These are phyloP conservation scores for Penicillium fuscoglaucum DNA, from an alignment of 2,329 filamentous ascomycete species.

Conservation along the genomic window DNA sequence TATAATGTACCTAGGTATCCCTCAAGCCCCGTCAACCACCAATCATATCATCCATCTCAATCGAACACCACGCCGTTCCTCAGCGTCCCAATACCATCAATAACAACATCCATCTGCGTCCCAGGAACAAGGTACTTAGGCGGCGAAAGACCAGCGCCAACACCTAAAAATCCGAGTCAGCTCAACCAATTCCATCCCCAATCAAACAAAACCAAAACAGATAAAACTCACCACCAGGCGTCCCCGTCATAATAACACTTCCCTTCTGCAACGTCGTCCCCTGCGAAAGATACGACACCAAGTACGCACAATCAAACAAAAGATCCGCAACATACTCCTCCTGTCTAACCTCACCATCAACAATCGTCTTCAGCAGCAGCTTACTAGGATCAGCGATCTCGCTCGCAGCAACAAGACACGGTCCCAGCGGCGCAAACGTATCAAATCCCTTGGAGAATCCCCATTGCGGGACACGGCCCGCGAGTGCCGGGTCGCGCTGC, in stretches of 20 bases:
- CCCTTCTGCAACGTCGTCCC: slow-evolving; percentile 50
- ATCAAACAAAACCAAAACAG: not conserved
- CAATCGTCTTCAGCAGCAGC: slow-evolving; percentile 48
- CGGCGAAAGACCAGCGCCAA: slow-evolving; percentile 48
- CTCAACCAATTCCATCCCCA: not conserved
- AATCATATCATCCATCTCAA: not conserved
- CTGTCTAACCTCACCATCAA: slow-evolving; percentile 54
- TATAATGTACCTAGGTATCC: not conserved
- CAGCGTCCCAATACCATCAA: slow-evolving; percentile 45
- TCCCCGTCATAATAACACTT: slow-evolving; percentile 54
- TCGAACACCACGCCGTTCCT: slow-evolving; percentile 37
- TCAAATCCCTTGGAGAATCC: slow-evolving; percentile 60
- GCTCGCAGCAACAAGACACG: slow-evolving; percentile 47
- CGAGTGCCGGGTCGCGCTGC: slow-evolving; percentile 52
- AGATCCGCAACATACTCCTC: slow-evolving; percentile 43
- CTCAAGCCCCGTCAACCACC: not conserved
- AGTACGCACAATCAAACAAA: slow-evolving; percentile 46
- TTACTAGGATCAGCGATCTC: slow-evolving; percentile 47
- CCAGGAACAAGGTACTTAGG: slow-evolving; percentile 43
- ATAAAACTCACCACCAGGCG: slow-evolving; percentile 39
- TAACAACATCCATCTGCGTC: slow-evolving; percentile 43
- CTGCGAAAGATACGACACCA: slow-evolving; percentile 35
- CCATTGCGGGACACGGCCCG: slow-evolving; percentile 58
- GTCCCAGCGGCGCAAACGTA: slow-evolving; percentile 56
- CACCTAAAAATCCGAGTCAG: slow-evolving; percentile 19